Percentiles rank a stretch among this genome's conserved stretches.
phyloP scores from a whole-genome alignment of 129 eudicot genomes.

The Scalesia atractyloides region DNA sequence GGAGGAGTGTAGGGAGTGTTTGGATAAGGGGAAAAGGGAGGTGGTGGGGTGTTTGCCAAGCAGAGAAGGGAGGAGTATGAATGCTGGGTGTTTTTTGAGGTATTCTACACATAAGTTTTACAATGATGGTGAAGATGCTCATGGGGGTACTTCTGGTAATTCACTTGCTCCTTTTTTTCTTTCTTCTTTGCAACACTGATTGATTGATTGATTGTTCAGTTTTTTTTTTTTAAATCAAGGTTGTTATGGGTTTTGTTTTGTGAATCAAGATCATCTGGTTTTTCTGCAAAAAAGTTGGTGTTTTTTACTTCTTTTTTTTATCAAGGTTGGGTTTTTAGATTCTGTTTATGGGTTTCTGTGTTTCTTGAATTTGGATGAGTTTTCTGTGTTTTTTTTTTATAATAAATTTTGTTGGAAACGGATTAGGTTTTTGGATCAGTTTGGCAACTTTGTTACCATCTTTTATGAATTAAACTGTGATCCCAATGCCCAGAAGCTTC shows the following conservation, averaged over 20 bases:
- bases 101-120: conserved; percentile 62
- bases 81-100: conserved; percentile 74
- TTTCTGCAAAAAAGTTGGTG: not conserved
- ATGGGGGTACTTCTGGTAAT: conserved; percentile 38
- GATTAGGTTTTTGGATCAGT: conserved; percentile 8
- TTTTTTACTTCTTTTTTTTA: not conserved
- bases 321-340: not conserved
- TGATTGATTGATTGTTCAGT: not conserved
- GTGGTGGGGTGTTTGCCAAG: conserved; percentile 51
- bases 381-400: not conserved
- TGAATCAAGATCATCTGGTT: conserved; percentile 1
- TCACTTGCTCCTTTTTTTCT: not conserved
- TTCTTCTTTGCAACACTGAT: too few relatives aligned
- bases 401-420: not conserved
- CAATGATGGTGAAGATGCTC: conserved; percentile 30
- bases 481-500: conserved; percentile 20
- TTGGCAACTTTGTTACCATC: not conserved
- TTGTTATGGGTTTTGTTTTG: not conserved
- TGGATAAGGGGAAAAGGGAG: conserved; percentile 47
- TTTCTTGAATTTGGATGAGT: conserved; percentile 8
- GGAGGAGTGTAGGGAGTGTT: conserved; percentile 56
- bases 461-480: conserved; percentile 16
- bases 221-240: not conserved
- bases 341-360: conserved; percentile 1
- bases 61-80: conserved; percentile 67